Evolutionary conservation across 106 monocot species (phyloP).

Genomic region (Agapanthus africanus): DNA sequence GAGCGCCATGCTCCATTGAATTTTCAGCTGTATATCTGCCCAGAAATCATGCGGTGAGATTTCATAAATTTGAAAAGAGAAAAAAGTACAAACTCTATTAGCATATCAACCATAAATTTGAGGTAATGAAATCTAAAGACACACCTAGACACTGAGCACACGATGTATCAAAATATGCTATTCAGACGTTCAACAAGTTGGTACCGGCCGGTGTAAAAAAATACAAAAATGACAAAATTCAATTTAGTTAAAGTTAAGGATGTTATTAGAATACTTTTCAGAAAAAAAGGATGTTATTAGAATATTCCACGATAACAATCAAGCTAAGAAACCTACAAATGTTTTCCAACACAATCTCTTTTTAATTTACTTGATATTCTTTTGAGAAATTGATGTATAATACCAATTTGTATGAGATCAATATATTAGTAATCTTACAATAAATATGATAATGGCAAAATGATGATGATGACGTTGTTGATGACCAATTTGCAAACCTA

Average conservation of each 20-base stretch:
- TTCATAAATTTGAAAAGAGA: neutral
- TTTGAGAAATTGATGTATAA: too few species aligned
- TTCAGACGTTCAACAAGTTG: too few species aligned
- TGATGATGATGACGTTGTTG: neutral
- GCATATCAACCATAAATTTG: too few species aligned
- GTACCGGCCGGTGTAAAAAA: too few species aligned
- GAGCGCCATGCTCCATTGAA: conserved; percentile 58
- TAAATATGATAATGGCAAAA: neutral
- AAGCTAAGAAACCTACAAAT: neutral
- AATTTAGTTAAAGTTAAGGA: neutral
- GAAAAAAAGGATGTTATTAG: too few species aligned
- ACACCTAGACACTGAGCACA: neutral
- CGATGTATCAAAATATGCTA: neutral
- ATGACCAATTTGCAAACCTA: neutral
- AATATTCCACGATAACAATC: too few species aligned
- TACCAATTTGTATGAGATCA: neutral
- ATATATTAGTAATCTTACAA: neutral
- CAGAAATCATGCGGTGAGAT: neutral
- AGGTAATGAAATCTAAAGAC: too few species aligned
- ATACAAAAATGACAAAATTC: neutral
- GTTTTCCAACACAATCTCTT: neutral
- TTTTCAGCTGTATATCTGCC: conserved; percentile 65
- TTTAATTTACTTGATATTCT: neutral
- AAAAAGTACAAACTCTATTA: too few species aligned
- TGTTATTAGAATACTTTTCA: too few species aligned